Evolutionary conservation across 78 protist species (phyloP).

Genomic region (Speleostelium caveatum): DNA sequence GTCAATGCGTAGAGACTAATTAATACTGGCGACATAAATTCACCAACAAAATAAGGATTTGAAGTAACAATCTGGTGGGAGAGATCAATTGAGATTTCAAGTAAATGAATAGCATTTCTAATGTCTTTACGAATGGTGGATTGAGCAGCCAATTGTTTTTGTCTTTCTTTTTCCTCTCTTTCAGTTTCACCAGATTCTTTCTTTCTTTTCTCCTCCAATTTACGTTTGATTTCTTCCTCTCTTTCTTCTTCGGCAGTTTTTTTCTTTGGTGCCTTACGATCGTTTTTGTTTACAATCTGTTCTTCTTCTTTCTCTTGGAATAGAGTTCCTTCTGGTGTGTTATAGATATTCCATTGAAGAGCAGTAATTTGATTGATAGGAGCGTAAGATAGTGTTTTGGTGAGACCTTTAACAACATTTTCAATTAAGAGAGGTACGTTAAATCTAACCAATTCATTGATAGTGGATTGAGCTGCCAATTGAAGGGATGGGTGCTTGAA

Average conservation of each 20-base stretch:
- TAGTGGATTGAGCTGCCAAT: conserved; percentile 20
- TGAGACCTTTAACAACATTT: background rate
- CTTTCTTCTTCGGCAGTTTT: conserved; percentile 53
- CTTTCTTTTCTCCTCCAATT: conserved; percentile 52
- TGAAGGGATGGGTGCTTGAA: background rate
- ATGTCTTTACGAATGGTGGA: conserved; percentile 41
- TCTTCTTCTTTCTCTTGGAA: conserved; percentile 30
- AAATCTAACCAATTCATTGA: background rate
- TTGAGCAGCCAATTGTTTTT: conserved; percentile 29
- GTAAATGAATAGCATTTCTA: background rate
- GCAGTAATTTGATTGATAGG: conserved; percentile 19
- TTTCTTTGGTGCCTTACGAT: conserved; percentile 12
- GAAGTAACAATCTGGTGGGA: background rate
- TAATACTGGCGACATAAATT: conserved; percentile 27
- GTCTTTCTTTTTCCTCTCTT: conserved; percentile 46
- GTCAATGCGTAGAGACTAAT: background rate
- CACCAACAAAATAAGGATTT: conserved; percentile 41
- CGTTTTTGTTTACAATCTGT: background rate
- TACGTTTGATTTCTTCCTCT: conserved; percentile 33
- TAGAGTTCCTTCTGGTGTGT: background rate
- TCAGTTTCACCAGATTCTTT: conserved; percentile 61
- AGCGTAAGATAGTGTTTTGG: background rate
- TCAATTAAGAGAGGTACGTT: conserved; percentile 34
- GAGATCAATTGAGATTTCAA: background rate
- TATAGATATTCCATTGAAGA: conserved; percentile 38